Percentiles rank a stretch among this genome's conserved stretches.
Conservation (phyloP, 768 basidiomycete species). For the Phylloporus sp. region DNA sequence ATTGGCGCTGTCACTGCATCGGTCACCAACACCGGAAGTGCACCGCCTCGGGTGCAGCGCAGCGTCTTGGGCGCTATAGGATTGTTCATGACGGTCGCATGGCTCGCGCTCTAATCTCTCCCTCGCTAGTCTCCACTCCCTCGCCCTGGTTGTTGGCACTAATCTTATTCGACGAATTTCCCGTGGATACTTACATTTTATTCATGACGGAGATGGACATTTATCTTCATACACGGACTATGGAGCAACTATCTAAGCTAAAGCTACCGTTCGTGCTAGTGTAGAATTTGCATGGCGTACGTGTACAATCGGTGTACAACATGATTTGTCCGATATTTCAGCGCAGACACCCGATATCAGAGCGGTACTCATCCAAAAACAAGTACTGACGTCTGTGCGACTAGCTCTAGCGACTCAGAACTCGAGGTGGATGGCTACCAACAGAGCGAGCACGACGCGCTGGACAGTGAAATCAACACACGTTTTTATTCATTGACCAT, state of each 20-base stretch:
- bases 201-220: background rate
- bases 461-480: background rate
- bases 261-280: background rate
- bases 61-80: background rate
- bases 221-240: background rate
- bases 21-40: constrained; percentile 32
- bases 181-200: background rate
- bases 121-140: background rate
- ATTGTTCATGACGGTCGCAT: background rate
- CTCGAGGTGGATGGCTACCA: too few relatives aligned
- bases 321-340: too few relatives aligned
- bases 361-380: too few relatives aligned
- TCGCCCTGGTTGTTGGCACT: background rate
- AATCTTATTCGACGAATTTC: background rate
- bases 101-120: constrained; percentile 3
- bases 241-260: background rate
- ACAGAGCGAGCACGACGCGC: background rate
- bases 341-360: too few relatives aligned
- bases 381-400: too few relatives aligned
- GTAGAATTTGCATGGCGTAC: background rate
- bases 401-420: too few relatives aligned
- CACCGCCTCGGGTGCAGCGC: background rate
- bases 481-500: background rate
- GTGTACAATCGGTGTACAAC: too few relatives aligned
- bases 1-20: constrained; percentile 50